Base-by-base conservation (phyloP, 495 filamentous ascomycete genomes). In the Talaromyces thailandensis region DNA sequence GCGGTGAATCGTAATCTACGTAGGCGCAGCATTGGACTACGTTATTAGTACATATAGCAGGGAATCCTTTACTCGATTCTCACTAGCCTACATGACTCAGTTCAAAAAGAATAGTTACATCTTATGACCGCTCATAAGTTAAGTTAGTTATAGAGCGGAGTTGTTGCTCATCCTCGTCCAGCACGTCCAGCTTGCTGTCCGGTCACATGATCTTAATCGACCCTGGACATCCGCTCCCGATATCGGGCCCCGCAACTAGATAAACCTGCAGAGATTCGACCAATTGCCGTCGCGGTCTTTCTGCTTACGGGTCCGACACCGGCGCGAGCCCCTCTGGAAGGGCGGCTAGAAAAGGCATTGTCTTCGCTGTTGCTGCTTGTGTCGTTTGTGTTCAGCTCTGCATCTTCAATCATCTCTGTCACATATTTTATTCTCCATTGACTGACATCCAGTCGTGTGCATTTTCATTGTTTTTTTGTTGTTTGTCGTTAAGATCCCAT, bases 281-380 rank as follows among this genome's bases (percentile, higher is more conserved):
- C 59, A 61, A 61, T 61, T 7, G 26, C 12, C 2, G 25, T 25
- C 2, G 2, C 2, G 25, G 1, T 18, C 24, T 52, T 61, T 52
- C 16, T 61, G 59, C 23, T 61, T 28, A 61, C 59, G 25, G 23
- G 26, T 14, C 57, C 57, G 57, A 60, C 31, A 60, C 23, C 57
- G 57, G 57, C 40, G 21, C 31, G 14, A 61, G 59, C 59, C 59
- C 59, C 59, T 61, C 59, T 11, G 40, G 14, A 9, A 48, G 43
- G 7, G 40, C 59, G 59, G 43, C 23, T 61, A 61, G 59, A 61
- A 31, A 61, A 61, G 59, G 59, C 58, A 31, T 11, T 60, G 21
- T n/a, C 25, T 29, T 32, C 53, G 53, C 55, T 35, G 29, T 29
- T 51, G 40, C 40, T 29, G 2, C 12, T 11, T 32, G 43, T 50